Base-by-base conservation (phyloP, 352 stramenopile species). In the Phytopythium litorale region DNA sequence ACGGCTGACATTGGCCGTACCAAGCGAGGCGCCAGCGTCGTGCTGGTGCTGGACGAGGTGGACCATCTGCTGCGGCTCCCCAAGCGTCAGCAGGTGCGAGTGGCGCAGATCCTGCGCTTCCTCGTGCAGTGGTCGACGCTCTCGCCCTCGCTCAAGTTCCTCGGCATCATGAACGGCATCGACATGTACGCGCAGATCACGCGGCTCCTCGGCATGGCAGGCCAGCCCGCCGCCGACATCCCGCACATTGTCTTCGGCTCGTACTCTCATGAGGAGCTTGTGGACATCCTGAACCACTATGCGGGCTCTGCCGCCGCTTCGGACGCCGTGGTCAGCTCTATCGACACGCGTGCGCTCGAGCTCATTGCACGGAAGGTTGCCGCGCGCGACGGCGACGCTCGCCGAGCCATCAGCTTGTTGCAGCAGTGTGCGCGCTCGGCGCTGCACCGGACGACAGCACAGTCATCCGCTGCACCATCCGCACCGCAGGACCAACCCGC, bases 161-260 rank as follows among this genome's bases (percentile, higher is more conserved):
- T 91, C 51, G 78, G 77, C 16, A 84, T 91, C 56, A 83, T 91
- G 72, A 91, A 91, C 51, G 81, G 81, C 35, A 63, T 89, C 54
- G 82, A 91, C 63, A 88, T 91, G 82, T 85, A 88, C 60, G 53
- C 81, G 18, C 76, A 78, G 37, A 73, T 91, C 33, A 63, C 77
- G 0, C 65, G 72, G 7, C 42, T 81, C 54, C 38, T 60, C 23
- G 38, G n/a, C 37, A 16, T 15, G 3, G n/a, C 55, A 30, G 55
- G 55, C 3, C 68, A 75, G 55, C 53, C 51, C 7, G 49, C 50
- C 28, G 64, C 46, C 40, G 56, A 72, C 12, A 67, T 89, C 3
- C 66, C 76, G 15, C 72, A 73, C 45, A 67, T 88, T 23, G 58
- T 89, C 21, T 89, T 88, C 52, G 72, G 71, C n/a, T 78, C 79